Evolutionary conservation across 176 grass and related monocot genomes (phyloP), one percentile per base, ranked within the genome.

Genomic region (Dactylis glomerata): DNA sequence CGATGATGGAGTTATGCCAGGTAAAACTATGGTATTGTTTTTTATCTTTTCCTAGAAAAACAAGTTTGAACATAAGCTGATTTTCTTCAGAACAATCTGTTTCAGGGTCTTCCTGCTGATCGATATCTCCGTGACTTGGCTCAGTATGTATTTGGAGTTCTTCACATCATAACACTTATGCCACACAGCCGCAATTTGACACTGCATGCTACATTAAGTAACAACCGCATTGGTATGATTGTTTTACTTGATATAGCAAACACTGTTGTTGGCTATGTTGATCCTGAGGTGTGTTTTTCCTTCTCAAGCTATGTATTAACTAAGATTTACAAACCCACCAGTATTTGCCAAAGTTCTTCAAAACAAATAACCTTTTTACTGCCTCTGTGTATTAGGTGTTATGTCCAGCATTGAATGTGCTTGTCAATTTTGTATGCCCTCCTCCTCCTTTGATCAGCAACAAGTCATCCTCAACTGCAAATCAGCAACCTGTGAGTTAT

Each of bases 401-500:
- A 20, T 92, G 90, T 74, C 96, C 96, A 22, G 89, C 96, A 47
- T 85, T n/a, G n/a, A n/a, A n/a, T n/a, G n/a, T n/a, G n/a, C n/a
- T n/a, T n/a, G n/a, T n/a, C n/a, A n/a, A n/a, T 90, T 93, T 98
- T 31, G 96, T 98, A 70, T 98, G 92, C 55, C 96, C 96, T 22
- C 96, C 96, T 78, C 93, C 96, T 83, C 93, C 96, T n/a, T n/a
- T n/a, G 72, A 93, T 98, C 73, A 98, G 96, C 85, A 98, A 90
- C 78, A 98, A 95, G 63, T 85, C 85, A 16, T 93, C 86, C 56
- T 79, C 74, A 59, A 68, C 85, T 66, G 75, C 85, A 34, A 91
- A 88, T 84, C 90, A 86, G 71, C 96, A 92, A 65, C 85, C 91
- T 87, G 90, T 86, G 66, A 14, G 78, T 76, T 84, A 72, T 42